phyloP scores from a whole-genome alignment of 83 land plant genomes.

The Picea abies region DNA sequence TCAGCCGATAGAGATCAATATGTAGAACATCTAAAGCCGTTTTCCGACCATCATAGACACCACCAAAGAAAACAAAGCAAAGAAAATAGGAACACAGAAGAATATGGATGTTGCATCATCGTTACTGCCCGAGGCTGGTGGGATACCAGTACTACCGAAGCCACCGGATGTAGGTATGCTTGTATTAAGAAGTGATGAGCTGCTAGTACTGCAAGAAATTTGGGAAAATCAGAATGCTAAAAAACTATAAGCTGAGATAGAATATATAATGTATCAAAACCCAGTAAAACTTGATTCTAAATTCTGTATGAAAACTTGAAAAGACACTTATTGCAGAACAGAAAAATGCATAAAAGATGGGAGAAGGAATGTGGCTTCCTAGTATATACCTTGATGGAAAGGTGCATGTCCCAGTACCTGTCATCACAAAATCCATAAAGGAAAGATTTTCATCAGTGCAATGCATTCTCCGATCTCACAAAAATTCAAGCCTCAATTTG shows the following conservation, averaged over 20 bases:
- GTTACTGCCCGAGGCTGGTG: neutral
- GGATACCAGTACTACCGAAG: constrained; percentile 1
- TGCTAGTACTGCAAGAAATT: neutral
- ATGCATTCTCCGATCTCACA: neutral
- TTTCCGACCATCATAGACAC: neutral
- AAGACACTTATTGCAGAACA: neutral
- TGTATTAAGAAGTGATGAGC: constrained; percentile 17
- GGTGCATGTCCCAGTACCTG: constrained; percentile 20
- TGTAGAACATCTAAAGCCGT: neutral
- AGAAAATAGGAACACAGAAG: constrained; percentile 10
- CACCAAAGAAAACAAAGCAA: neutral
- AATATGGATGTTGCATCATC: constrained; percentile 9
- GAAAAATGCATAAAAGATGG: neutral
- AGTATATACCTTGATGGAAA: constrained; percentile 8
- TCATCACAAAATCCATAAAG: neutral
- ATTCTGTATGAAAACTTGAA: neutral
- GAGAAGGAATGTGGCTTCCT: neutral
- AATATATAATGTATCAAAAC: neutral
- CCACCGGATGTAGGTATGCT: constrained; percentile 6
- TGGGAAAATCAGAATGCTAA: neutral
- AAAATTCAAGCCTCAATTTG: too few relatives aligned
- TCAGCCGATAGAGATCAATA: neutral
- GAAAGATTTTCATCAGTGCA: constrained; percentile 1
- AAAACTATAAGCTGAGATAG: too few relatives aligned
- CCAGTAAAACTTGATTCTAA: neutral